Conservation (phyloP, 1,139 yeast genomes). For the Taiozyma sp. region DNA sequence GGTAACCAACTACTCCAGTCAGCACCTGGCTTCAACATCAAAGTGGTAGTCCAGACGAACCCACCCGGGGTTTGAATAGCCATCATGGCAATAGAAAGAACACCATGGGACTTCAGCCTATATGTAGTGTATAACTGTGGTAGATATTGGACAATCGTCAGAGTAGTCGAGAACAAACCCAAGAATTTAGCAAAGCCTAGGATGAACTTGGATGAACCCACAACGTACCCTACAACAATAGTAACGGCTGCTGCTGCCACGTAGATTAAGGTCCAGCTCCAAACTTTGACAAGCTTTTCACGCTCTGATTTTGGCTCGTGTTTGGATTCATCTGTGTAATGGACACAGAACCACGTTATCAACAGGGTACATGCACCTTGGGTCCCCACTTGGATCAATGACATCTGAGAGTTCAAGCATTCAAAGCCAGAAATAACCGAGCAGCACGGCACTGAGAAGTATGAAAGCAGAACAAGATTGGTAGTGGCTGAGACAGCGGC, state of each 20-base stretch:
- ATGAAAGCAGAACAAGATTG: slow-evolving; percentile 59
- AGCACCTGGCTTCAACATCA: slow-evolving; percentile 68
- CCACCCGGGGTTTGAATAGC: slow-evolving; percentile 90
- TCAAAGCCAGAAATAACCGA: slow-evolving; percentile 41
- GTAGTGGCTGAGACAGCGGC: slow-evolving; percentile 68
- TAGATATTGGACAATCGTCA: slow-evolving; percentile 68
- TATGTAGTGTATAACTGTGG: slow-evolving; percentile 79
- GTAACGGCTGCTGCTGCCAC: slow-evolving; percentile 29
- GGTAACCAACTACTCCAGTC: slow-evolving; percentile 89
- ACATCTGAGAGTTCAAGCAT: slow-evolving; percentile 66
- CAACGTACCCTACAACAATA: slow-evolving; percentile 32
- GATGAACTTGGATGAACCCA: slow-evolving; percentile 24
- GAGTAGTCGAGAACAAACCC: slow-evolving; percentile 56
- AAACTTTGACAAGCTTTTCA: slow-evolving; percentile 36
- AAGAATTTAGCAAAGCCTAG: slow-evolving; percentile 47
- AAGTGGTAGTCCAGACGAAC: slow-evolving; percentile 64
- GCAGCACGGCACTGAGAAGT: slow-evolving; percentile 52
- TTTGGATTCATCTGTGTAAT: slow-evolving; percentile 36
- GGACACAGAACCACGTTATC: slow-evolving; percentile 50
- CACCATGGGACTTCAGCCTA: slow-evolving; percentile 68
- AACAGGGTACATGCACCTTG: slow-evolving; percentile 63
- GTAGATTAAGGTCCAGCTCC: slow-evolving; percentile 19
- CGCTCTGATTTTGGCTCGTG: slow-evolving; percentile 37
- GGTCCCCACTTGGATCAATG: slow-evolving; percentile 61
- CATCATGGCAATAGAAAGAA: slow-evolving; percentile 79